phyloP scores from a whole-genome alignment of 352 stramenopile species.

The Pythium rhizo-oryzae region DNA sequence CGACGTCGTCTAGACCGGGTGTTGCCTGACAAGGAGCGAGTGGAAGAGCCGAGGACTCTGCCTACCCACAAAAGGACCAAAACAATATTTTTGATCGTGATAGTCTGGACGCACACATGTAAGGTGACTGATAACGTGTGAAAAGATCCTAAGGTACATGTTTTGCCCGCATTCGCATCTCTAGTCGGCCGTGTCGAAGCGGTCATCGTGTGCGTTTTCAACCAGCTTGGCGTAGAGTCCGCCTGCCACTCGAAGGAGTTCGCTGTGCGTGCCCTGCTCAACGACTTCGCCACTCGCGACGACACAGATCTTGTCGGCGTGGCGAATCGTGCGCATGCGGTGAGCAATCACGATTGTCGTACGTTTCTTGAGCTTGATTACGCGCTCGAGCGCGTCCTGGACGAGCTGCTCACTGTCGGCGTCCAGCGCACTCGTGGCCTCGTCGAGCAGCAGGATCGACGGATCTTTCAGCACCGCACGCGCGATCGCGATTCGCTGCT shows the following conservation, averaged over 20 bases:
- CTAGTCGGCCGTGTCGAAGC: slow-evolving; percentile 21
- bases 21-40: too few species aligned
- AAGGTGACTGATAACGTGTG: neutral
- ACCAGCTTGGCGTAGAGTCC: slow-evolving; percentile 31
- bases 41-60: too few species aligned
- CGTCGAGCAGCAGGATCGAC: slow-evolving; percentile 88
- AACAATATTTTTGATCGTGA: neutral
- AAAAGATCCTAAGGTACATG: neutral
- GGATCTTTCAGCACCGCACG: slow-evolving; percentile 90
- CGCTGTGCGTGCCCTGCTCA: slow-evolving; percentile 91
- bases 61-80: neutral
- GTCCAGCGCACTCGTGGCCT: slow-evolving; percentile 90
- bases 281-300: slow-evolving; percentile 92
- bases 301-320: slow-evolving; percentile 95
- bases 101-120: neutral
- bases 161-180: too few species aligned
- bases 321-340: slow-evolving; percentile 91
- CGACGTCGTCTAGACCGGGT: slow-evolving; percentile 19
- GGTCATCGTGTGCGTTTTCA: slow-evolving; percentile 21
- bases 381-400: slow-evolving; percentile 74
- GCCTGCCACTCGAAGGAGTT: slow-evolving; percentile 61
- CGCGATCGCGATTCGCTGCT: slow-evolving; percentile 91
- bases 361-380: slow-evolving; percentile 52
- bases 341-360: slow-evolving; percentile 95
- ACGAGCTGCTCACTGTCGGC: slow-evolving; percentile 82